phyloP scores from a whole-genome alignment of 78 protist genomes.

The Paratrimastix pyriformis region DNA sequence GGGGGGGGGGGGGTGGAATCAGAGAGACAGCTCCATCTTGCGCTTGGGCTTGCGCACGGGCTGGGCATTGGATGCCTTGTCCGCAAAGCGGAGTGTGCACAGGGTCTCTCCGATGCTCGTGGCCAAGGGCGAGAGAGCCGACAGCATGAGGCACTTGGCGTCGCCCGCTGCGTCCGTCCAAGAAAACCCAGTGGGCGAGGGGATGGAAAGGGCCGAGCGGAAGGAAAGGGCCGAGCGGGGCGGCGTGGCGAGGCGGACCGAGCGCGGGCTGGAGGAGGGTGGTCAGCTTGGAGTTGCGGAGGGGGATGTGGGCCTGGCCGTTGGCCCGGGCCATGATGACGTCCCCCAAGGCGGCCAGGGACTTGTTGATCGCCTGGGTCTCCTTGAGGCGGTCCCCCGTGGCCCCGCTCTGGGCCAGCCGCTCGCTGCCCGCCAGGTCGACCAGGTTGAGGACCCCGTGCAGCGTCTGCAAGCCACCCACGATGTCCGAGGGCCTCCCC shows the following conservation, averaged over 20 bases:
- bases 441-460: constrained; percentile 14
- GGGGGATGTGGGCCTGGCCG: constrained; percentile 13
- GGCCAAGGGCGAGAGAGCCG: constrained; percentile 14
- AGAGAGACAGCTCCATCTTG: no score
- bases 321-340: constrained; percentile 20
- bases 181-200: no score
- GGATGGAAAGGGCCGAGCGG: no score
- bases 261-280: constrained; percentile 29
- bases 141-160: constrained; percentile 11
- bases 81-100: constrained; percentile 31
- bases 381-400: neutral
- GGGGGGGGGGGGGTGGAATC: no score
- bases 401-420: neutral
- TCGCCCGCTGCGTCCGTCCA: no score
- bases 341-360: constrained; percentile 28
- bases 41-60: no score
- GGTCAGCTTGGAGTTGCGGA: constrained; percentile 32
- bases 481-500: no score
- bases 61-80: no score
- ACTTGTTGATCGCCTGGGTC: constrained; percentile 25
- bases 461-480: no score
- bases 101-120: constrained; percentile 9
- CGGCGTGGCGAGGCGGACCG: no score
- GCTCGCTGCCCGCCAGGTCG: constrained; percentile 18
- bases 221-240: no score